A percentile compares a stretch with the other conserved stretches of the same genome.
Evolutionary conservation across 805 yeast genomes (phyloP).

Genomic region (Candida sphagnicola): DNA sequence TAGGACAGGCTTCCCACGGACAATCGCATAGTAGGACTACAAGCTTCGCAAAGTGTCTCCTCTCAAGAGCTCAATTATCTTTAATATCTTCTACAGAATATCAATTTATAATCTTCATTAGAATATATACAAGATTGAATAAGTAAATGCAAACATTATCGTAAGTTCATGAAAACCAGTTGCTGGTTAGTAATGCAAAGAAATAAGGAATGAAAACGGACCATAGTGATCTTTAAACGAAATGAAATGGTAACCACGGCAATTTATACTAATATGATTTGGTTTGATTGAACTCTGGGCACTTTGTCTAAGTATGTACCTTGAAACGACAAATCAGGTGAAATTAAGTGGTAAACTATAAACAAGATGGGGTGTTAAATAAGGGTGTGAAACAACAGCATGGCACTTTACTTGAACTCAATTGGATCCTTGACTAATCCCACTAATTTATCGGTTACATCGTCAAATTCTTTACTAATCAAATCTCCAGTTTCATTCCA

Average conservation of each 20-base stretch:
- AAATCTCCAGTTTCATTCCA: conserved; percentile 39
- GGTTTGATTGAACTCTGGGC: not conserved
- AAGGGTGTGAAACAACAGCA: too few species aligned
- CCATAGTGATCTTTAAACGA: not conserved
- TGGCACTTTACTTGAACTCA: not conserved
- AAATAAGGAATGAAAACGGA: not conserved
- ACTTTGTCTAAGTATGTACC: not conserved
- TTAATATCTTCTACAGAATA: too few species aligned
- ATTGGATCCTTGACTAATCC: conserved; percentile 1
- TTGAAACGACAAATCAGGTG: too few species aligned
- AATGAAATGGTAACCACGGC: not conserved
- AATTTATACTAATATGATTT: not conserved
- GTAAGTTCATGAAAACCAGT: conserved; percentile 1
- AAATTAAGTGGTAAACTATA: too few species aligned
- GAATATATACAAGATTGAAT: not conserved
- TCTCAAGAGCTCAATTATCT: too few species aligned
- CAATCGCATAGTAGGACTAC: too few species aligned
- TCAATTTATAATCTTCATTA: too few species aligned
- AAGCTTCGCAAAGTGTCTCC: too few species aligned
- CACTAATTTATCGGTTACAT: conserved; percentile 3
- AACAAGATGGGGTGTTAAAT: too few species aligned
- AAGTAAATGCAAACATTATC: not conserved
- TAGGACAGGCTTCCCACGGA: too few species aligned
- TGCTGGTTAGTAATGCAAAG: not conserved
- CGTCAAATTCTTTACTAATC: conserved; percentile 22